Evolutionary conservation across 352 stramenopile species (phyloP).

Genomic region (Thalassiosira sp.): DNA sequence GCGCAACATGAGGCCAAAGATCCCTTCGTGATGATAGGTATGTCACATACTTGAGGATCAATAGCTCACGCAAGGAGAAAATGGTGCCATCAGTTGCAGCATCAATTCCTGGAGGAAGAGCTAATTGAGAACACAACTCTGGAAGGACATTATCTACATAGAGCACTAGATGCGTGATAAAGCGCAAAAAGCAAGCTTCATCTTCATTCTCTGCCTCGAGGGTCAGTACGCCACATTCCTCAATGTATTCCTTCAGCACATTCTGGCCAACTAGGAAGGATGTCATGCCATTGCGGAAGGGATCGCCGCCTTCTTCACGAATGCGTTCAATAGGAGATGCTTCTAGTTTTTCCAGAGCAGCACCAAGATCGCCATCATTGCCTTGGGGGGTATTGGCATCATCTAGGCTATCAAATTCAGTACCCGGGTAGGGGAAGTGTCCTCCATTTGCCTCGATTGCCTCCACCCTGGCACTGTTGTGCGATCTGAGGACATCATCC

Average conservation of each 20-base stretch:
- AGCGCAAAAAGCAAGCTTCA: conserved; percentile 53
- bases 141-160: conserved; percentile 67
- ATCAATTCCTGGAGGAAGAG: conserved; percentile 7
- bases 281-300: conserved; percentile 33
- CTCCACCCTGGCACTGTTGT: conserved; percentile 52
- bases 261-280: conserved; percentile 51
- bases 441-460: conserved; percentile 13
- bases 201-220: conserved; percentile 23
- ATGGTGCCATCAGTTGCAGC: not conserved
- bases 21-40: conserved; percentile 57
- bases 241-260: conserved; percentile 45
- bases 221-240: conserved; percentile 24
- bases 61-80: conserved; percentile 36
- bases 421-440: conserved; percentile 44
- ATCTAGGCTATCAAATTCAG: conserved; percentile 17
- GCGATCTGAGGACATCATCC: conserved; percentile 61
- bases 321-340: conserved; percentile 14
- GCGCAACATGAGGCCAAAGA: conserved; percentile 62
- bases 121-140: conserved; percentile 32
- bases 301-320: conserved; percentile 34
- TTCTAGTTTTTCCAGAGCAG: conserved; percentile 36
- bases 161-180: conserved; percentile 69
- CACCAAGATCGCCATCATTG: conserved; percentile 33
- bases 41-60: conserved; percentile 67
- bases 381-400: not conserved